A percentile compares a stretch with the other conserved stretches of the same genome.
Evolutionary conservation across 208 protist species (phyloP).

Genomic region (Leishmania tarentolae): DNA sequence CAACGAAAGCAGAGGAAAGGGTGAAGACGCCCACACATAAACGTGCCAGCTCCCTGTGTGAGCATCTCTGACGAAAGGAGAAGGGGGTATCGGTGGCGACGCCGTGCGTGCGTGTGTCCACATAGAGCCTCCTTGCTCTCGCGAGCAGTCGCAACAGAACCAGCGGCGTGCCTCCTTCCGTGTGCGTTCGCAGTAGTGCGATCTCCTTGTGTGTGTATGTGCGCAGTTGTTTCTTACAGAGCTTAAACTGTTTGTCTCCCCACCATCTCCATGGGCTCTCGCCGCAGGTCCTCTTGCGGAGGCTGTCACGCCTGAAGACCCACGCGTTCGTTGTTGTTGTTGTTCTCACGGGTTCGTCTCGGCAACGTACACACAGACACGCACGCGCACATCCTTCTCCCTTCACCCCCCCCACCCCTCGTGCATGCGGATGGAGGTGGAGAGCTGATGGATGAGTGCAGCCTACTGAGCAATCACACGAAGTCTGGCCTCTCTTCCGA

Average conservation of each 20-base stretch:
- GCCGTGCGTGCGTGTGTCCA: neutral
- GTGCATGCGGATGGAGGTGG: neutral
- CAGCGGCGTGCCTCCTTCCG: neutral
- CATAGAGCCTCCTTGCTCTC: neutral
- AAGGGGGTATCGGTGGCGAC: neutral
- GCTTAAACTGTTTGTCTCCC: neutral
- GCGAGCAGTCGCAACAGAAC: neutral
- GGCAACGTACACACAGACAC: neutral
- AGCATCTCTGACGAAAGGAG: neutral
- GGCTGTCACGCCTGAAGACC: neutral
- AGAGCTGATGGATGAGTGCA: neutral
- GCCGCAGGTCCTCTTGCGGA: neutral
- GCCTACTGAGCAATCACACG: neutral
- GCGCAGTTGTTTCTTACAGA: neutral
- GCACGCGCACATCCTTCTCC: neutral
- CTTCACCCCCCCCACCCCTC: neutral
- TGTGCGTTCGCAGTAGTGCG: neutral
- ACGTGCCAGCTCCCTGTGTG: neutral
- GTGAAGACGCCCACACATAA: neutral
- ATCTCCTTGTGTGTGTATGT: neutral
- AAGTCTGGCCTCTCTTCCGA: neutral
- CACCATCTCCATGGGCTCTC: neutral
- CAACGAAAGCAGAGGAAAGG: neutral
- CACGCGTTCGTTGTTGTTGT: neutral
- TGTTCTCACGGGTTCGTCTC: neutral